Conservation (phyloP, 2,329 filamentous ascomycete genomes). For the Shiraia sp. region DNA sequence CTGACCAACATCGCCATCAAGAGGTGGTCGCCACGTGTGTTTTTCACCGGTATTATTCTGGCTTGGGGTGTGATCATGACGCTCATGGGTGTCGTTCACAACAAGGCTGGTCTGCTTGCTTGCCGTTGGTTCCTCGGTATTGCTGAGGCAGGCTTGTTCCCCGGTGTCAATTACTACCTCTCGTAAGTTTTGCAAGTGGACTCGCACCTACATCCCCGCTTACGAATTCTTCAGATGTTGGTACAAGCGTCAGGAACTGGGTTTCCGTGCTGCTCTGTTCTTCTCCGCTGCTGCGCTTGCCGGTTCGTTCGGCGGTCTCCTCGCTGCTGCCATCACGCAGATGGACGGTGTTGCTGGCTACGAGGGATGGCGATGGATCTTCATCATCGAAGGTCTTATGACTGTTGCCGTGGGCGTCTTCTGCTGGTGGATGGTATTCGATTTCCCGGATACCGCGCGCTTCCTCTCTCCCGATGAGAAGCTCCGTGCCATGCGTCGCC, state of each 20-base stretch:
- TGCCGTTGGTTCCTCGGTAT: slow-evolving; percentile 45
- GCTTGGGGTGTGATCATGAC: slow-evolving; percentile 55
- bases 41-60: slow-evolving; percentile 53
- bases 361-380: slow-evolving; percentile 23
- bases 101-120: slow-evolving; percentile 40
- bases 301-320: slow-evolving; percentile 63
- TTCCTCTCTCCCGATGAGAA: slow-evolving; percentile 60
- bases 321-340: slow-evolving; percentile 63
- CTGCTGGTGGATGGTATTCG: slow-evolving; percentile 63
- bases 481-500: slow-evolving; percentile 62
- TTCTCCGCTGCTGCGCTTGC: slow-evolving; percentile 62
- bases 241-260: slow-evolving; percentile 59
- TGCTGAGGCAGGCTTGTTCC: slow-evolving; percentile 45
- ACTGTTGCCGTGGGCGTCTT: slow-evolving; percentile 42
- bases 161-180: slow-evolving; percentile 57
- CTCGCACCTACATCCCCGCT: too few species aligned
- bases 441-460: slow-evolving; percentile 64
- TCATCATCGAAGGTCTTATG: slow-evolving; percentile 44
- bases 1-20: slow-evolving; percentile 67
- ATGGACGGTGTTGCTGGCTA: slow-evolving; percentile 60
- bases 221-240: slow-evolving; percentile 46
- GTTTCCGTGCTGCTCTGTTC: slow-evolving; percentile 61
- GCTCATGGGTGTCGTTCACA: slow-evolving; percentile 53
- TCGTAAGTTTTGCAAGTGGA: slow-evolving; percentile 47
- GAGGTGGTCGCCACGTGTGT: slow-evolving; percentile 56